Percentiles rank a stretch among this genome's conserved stretches.
phyloP scores from a whole-genome alignment of 352 stramenopile genomes.

The Albugo candida region DNA sequence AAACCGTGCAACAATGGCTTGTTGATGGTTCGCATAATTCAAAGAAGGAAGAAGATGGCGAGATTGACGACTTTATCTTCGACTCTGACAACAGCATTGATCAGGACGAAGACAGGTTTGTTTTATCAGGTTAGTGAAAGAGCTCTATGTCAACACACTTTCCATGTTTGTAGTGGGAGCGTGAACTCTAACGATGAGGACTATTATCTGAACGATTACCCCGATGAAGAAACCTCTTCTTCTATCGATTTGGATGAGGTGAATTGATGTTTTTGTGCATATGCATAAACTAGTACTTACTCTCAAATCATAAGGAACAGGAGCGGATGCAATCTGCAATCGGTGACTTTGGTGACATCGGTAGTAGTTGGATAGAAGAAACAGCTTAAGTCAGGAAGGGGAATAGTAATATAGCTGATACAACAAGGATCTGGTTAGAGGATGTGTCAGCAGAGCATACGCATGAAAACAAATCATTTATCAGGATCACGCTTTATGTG shows the following conservation, averaged over 20 bases:
- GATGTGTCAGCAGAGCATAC: too few relatives aligned
- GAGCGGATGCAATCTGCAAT: too few relatives aligned
- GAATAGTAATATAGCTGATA: too few relatives aligned
- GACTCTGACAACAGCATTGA: slow-evolving; percentile 58
- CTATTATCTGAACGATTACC: slow-evolving; percentile 61
- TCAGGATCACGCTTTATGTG: too few relatives aligned
- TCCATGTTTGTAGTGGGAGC: slow-evolving; percentile 24
- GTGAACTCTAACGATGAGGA: slow-evolving; percentile 74
- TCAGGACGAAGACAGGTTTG: slow-evolving; percentile 41
- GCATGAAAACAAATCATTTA: too few relatives aligned
- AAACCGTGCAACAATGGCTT: slow-evolving; percentile 60
- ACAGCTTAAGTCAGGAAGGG: too few relatives aligned
- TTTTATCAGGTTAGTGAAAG: slow-evolving; percentile 5
- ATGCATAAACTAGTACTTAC: too few relatives aligned
- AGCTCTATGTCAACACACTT: slow-evolving; percentile 3
- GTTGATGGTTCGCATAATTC: slow-evolving; percentile 3
- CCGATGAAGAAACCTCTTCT: slow-evolving; percentile 36
- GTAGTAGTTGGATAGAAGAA: too few relatives aligned
- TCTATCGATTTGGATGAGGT: slow-evolving; percentile 22
- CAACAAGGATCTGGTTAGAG: too few relatives aligned
- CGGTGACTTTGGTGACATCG: too few relatives aligned
- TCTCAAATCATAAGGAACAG: too few relatives aligned
- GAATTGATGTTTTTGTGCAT: not conserved
- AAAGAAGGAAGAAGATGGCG: slow-evolving; percentile 17
- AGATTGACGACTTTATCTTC: slow-evolving; percentile 59